These are phyloP conservation scores for Blastobotrys buckinghamii DNA, from an alignment of 1,139 yeast genomes.

Conservation along the genomic window DNA sequence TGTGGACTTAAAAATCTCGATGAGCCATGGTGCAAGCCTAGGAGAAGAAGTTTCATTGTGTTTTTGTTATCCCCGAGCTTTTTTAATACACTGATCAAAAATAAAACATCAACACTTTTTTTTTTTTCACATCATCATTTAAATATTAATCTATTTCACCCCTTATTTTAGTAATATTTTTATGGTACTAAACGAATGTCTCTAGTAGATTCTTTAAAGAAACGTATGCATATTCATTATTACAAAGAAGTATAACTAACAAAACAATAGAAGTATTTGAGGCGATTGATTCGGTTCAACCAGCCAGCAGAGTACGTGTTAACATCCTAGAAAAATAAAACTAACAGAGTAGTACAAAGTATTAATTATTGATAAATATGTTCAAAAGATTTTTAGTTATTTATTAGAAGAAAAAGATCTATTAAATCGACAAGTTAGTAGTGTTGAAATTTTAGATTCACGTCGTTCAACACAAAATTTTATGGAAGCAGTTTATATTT, in stretches of 20 bases:
- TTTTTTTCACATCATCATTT: not conserved
- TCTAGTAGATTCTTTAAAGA: constrained; percentile 19
- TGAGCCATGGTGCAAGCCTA: no score
- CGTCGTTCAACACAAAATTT: constrained; percentile 44
- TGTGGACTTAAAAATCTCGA: no score
- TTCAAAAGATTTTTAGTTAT: constrained; percentile 32
- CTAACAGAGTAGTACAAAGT: constrained; percentile 33
- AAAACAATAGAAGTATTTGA: constrained; percentile 24
- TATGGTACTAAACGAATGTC: constrained; percentile 9
- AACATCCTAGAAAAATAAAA: no score
- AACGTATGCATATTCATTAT: constrained; percentile 16
- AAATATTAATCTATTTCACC: not conserved
- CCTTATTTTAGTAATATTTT: not conserved
- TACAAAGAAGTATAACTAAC: not conserved
- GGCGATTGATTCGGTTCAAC: constrained; percentile 33
- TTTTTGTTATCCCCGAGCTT: no score
- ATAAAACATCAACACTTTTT: not conserved
- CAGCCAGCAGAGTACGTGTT: constrained; percentile 26
- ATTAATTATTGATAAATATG: constrained; percentile 36
- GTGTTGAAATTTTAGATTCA: constrained; percentile 51
- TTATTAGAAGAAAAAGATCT: constrained; percentile 36
- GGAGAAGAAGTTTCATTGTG: no score
- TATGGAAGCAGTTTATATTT: constrained; percentile 54
- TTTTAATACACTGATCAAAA: no score
- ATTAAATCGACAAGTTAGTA: constrained; percentile 36